These are phyloP conservation scores for Xylaria sp. DNA, from an alignment of 2,329 filamentous ascomycete species.

Conservation along the genomic window DNA sequence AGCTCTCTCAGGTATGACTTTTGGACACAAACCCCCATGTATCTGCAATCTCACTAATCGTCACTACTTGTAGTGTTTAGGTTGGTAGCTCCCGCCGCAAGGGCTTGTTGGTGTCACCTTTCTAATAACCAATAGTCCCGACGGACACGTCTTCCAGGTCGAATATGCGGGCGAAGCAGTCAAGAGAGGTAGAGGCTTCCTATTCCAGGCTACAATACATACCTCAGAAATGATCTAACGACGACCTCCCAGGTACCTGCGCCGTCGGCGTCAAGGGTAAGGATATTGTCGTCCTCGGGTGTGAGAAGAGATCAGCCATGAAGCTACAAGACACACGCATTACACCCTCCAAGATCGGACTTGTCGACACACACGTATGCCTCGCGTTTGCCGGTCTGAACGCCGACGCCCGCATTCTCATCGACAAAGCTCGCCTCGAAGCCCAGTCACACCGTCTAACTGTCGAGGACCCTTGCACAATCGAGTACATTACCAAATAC, in stretches of 20 bases:
- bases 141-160: conserved; percentile 99
- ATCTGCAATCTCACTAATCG: conserved; percentile 49
- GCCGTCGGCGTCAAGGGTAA: conserved; percentile 96
- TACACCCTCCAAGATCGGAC: conserved; percentile 97
- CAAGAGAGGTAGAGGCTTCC: conserved; percentile 76
- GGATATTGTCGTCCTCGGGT: conserved; percentile 94
- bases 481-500: conserved; percentile 99
- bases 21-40: conserved; percentile 40
- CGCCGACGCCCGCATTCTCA: conserved; percentile 94
- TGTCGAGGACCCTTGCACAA: conserved; percentile 94
- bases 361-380: conserved; percentile 94
- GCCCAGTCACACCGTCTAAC: conserved; percentile 97
- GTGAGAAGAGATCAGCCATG: conserved; percentile 98
- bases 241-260: conserved; percentile 74
- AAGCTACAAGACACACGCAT: conserved; percentile 99
- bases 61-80: conserved; percentile 73
- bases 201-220: not conserved
- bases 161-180: conserved; percentile 99
- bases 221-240: conserved; percentile 23
- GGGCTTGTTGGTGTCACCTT: conserved; percentile 18
- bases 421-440: conserved; percentile 97
- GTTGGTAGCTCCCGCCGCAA: conserved; percentile 51
- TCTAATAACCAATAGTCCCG: conserved; percentile 74
- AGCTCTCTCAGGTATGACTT: conserved; percentile 88
- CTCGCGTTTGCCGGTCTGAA: conserved; percentile 97